Base-by-base conservation (phyloP, 345 rosid species). In the Clausena lansium region DNA sequence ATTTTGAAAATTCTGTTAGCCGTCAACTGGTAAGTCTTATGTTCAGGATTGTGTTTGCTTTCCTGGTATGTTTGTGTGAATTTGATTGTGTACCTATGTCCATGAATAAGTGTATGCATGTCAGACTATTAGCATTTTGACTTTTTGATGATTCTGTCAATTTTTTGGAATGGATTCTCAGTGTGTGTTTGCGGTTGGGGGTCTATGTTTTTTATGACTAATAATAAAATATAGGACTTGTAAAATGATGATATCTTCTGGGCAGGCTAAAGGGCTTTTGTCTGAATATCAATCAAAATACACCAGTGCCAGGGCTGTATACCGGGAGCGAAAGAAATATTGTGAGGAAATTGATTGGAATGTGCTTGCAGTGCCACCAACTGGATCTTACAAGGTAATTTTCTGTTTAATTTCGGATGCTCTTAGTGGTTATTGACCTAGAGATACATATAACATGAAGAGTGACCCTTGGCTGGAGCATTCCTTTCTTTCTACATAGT, bases 271-370 rank as follows among this genome's bases (percentile, higher is more conserved):
- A 86, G 97, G 97, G 84, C 88, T 93, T 58, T 32, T 95, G 63
- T 93, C 97, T 73, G 99, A 95, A 63, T 91, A 87, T 88, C 98
- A 95, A 78, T 91, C 96, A 67, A 95, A 92, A 81, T 93, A 90
- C 83, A 95, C 85, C 80, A 95, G 97, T 82, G 94, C 99, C 45
- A 89, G 94, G 88, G 99, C 99, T 35, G 97, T 93, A 39, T 93
- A 93, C 76, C 86, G 96, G 81, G 98, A 95, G 80, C 86, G 91
- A 83, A 95, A 95, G 90, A 95, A 95, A 85, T 93, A 88, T 77
- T 85, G 90, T 75, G 98, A 95, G 81, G 99, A 93, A 75, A 90
- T 95, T 85, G 99, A 95, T 82, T 93, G 89, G 96, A 93, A 90
- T 83, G 86, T 90, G 91, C 95, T 93, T 77, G 97, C 98, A 80